phyloP scores from a whole-genome alignment of 1,284 basidiomycete genomes.

The Cryptococcus hybrid region DNA sequence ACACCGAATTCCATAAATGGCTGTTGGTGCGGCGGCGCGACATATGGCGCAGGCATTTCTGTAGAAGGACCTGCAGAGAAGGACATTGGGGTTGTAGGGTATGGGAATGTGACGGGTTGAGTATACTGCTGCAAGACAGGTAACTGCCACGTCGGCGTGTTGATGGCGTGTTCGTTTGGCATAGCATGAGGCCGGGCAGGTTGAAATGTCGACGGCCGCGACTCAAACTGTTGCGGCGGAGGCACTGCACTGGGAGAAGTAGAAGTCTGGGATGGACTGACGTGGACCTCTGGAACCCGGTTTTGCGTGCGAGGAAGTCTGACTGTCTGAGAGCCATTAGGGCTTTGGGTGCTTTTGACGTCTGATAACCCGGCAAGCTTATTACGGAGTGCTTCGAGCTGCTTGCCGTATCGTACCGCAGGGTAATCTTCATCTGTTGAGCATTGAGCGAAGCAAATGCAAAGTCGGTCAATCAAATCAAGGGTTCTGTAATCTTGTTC shows the following conservation, averaged over 20 bases:
- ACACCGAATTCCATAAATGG: conserved; percentile 25
- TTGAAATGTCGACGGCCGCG: too few species aligned
- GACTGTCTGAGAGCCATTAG: conserved; percentile 30
- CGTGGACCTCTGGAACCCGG: neutral
- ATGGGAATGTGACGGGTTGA: conserved; percentile 12
- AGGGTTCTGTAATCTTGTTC: conserved; percentile 22
- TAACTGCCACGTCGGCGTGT: conserved; percentile 2
- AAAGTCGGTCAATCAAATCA: conserved; percentile 42
- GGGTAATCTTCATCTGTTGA: conserved; percentile 44
- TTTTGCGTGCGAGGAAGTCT: conserved; percentile 11
- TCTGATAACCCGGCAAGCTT: conserved; percentile 35
- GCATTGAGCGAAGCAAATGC: conserved; percentile 32
- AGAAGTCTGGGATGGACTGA: neutral
- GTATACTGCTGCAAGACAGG: neutral
- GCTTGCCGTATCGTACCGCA: conserved; percentile 42
- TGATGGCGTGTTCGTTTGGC: neutral
- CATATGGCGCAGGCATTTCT: conserved; percentile 2
- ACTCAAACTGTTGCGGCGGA: too few species aligned
- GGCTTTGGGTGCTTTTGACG: conserved; percentile 17
- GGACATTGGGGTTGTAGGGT: conserved; percentile 8
- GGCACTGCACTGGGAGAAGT: too few species aligned
- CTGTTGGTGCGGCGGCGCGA: conserved; percentile 33
- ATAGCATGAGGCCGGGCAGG: too few species aligned
- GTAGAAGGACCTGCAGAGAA: neutral
- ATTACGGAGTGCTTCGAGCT: conserved; percentile 32